Percentiles rank a stretch among this genome's conserved stretches.
Conservation (phyloP, 495 filamentous ascomycete species). For the Xylaria sp. region DNA sequence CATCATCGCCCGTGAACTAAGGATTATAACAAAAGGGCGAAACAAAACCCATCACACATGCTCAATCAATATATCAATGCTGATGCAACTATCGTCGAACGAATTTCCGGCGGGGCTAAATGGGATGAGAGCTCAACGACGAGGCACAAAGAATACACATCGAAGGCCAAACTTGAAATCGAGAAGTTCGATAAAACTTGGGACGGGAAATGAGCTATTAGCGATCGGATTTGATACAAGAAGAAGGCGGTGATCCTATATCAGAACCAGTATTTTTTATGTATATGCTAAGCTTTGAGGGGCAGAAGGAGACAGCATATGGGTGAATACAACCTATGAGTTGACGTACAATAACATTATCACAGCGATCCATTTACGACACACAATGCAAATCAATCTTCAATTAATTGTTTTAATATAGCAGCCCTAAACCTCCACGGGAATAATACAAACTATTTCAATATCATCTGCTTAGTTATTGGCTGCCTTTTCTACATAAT, state of each 20-base stretch:
- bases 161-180: not conserved
- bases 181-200: not conserved
- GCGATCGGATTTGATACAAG: not conserved
- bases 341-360: not conserved
- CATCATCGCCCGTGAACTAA: not conserved
- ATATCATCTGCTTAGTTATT: too few relatives aligned
- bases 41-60: not conserved
- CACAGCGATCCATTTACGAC: not conserved
- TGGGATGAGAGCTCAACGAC: not conserved
- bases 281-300: not conserved
- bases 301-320: not conserved
- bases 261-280: not conserved
- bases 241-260: not conserved
- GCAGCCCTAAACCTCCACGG: too few relatives aligned
- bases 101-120: not conserved
- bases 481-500: too few relatives aligned
- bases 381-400: too few relatives aligned
- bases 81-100: not conserved
- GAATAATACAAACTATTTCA: too few relatives aligned
- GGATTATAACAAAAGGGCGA: not conserved
- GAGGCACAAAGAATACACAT: not conserved
- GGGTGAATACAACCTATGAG: not conserved
- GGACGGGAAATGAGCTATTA: not conserved
- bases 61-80: not conserved
- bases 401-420: too few relatives aligned